Base-by-base conservation (phyloP, 2,329 filamentous ascomycete genomes). In the Fusarium ramigenum region DNA sequence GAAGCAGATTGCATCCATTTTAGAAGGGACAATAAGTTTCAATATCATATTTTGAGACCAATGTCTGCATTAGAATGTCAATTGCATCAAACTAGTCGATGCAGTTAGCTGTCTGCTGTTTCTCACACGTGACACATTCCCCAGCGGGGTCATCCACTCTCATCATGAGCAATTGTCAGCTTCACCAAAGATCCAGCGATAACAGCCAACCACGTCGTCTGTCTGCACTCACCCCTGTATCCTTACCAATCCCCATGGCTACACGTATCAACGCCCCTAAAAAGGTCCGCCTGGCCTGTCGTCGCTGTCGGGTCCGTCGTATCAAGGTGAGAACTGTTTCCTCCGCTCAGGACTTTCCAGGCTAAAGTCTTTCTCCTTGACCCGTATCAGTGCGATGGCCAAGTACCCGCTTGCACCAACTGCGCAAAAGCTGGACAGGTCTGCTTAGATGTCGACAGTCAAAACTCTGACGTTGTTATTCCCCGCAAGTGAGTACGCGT, bases 221-320 rank as follows among this genome's bases (percentile, higher is more conserved):
- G n/a, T 11, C 16, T 32, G 6, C 12, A 0, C 16, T 34, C 5
- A 36, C 30, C 47, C 30, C 30, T 34, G 28, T 23, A 36, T 0
- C 8, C 7, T 36, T 36, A 15, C 19, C 4, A 8, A 11, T 3
- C 0, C 5, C 0, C 30, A 73, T 72, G 61, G 37, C 69, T 15
- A 58, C 54, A 8, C 60, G 58, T 25, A 40, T n/a, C 10, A 66
- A 63, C 12, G 60, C 73, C 18, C 72, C 78, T 2, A 81, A 81
- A 58, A 83, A 84, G 50, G 81, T 83, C 47, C 81, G 81, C 7
- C 70, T 83, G 34, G 82, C 82, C 9, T 83, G 82, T 64, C 78
- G 77, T 25, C 78, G 82, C 56, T 84, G 82, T 68, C 78, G 82
- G 39, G 69, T 72, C 7, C 79, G 82, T 49, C 79, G 81, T 36